phyloP scores from a whole-genome alignment of 305 asterid genomes.

The Plantago coronopus region DNA sequence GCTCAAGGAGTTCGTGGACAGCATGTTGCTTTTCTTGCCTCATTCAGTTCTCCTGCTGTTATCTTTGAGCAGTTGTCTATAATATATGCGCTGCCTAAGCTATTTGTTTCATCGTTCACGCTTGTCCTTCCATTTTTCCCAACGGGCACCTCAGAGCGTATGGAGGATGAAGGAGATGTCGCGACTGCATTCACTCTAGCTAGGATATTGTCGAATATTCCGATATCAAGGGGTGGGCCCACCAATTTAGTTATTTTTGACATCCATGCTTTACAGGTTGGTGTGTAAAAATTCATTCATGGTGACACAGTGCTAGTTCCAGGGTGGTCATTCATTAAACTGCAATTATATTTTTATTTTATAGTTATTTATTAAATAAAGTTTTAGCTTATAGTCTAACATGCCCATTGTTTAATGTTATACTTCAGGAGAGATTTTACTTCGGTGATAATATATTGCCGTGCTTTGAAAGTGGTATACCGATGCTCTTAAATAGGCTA shows the following conservation, averaged over 20 bases:
- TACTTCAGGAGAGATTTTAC: conserved; percentile 87
- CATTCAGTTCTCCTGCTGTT: conserved; percentile 93
- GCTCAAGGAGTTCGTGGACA: conserved; percentile 97
- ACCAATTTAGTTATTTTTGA: conserved; percentile 85
- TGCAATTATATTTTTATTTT: conserved; percentile 8
- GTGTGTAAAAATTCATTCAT: conserved; percentile 10
- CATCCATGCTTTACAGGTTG: conserved; percentile 96
- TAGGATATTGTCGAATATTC: conserved; percentile 81
- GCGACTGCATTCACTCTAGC: conserved; percentile 97
- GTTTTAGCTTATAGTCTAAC: conserved; percentile 15
- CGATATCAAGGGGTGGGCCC: conserved; percentile 90
- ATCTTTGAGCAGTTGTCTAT: conserved; percentile 89
- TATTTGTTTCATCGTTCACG: conserved; percentile 88
- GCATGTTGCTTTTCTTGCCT: conserved; percentile 94
- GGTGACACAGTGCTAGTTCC: conserved; percentile 12
- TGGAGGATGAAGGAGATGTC: conserved; percentile 99
- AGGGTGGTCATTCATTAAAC: conserved; percentile 11
- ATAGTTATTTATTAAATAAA: too few species aligned
- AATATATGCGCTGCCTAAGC: conserved; percentile 84
- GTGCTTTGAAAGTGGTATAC: conserved; percentile 96
- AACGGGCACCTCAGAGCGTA: conserved; percentile 95
- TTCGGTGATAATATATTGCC: conserved; percentile 91
- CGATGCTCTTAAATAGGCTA: conserved; percentile 77
- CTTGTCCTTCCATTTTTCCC: conserved; percentile 97
- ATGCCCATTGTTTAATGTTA: conserved; percentile 4